These are phyloP conservation scores for Carnegiea gigantea DNA, from an alignment of 179 eudicot species.

Conservation along the genomic window DNA sequence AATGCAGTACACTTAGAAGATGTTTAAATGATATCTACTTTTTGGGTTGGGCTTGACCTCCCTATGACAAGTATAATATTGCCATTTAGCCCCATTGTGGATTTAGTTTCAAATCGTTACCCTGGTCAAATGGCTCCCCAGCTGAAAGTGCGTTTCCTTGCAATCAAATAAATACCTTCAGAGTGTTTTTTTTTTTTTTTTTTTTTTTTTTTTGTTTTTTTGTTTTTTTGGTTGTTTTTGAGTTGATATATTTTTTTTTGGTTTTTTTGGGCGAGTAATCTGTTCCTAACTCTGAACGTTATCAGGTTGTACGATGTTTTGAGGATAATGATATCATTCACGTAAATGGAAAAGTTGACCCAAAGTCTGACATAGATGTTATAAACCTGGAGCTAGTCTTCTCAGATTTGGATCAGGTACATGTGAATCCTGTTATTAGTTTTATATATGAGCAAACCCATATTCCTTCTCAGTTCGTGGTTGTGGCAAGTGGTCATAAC, in stretches of 20 bases:
- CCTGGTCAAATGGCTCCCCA: neutral
- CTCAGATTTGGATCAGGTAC: conserved; percentile 96
- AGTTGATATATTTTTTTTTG: neutral
- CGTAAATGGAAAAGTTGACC: conserved; percentile 91
- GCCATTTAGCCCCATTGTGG: neutral
- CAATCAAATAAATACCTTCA: neutral
- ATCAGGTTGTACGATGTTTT: conserved; percentile 97
- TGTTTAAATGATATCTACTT: neutral
- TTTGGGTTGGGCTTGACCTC: neutral
- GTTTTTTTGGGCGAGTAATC: neutral
- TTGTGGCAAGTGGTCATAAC: neutral
- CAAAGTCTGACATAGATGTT: conserved; percentile 88
- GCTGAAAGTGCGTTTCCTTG: neutral
- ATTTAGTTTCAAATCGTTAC: neutral
- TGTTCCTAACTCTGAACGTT: neutral
- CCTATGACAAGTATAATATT: neutral
- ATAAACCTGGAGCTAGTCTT: conserved; percentile 88
- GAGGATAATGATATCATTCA: conserved; percentile 97
- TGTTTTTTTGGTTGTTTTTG: too few species aligned
- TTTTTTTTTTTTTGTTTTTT: neutral
- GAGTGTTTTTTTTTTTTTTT: neutral
- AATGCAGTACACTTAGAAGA: too few species aligned
- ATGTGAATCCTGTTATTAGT: conserved; percentile 9
- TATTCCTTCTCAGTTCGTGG: neutral
- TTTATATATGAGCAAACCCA: neutral